phyloP scores from a whole-genome alignment of 371 early-diverging fungal species.

The Dentiscutata heterogama region DNA sequence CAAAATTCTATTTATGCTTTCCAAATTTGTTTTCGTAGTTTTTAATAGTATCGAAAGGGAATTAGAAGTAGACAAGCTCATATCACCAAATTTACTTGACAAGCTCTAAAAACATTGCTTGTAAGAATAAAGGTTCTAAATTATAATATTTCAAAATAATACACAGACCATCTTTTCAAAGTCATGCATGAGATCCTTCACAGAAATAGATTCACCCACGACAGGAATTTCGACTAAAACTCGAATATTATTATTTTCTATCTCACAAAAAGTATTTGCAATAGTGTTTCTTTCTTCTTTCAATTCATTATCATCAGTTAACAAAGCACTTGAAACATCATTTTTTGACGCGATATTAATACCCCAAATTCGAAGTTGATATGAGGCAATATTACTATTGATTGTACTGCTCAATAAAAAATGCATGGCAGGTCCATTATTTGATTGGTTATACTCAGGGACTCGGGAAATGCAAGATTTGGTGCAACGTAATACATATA shows the following conservation, averaged over 20 bases:
- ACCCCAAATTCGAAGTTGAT: constrained; percentile 14
- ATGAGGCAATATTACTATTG: no score
- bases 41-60: no score
- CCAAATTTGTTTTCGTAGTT: no score
- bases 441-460: no score
- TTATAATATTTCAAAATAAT: constrained; percentile 19
- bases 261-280: not conserved
- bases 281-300: not conserved
- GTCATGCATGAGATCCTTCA: not conserved
- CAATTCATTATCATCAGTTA: not conserved
- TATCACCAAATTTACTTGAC: no score
- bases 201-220: not conserved
- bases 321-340: not conserved
- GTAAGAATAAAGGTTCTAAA: not conserved
- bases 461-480: no score
- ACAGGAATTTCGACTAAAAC: not conserved
- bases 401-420: no score
- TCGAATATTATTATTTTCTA: not conserved
- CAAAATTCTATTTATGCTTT: no score
- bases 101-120: not conserved
- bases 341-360: not conserved
- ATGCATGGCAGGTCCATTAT: no score
- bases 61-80: no score
- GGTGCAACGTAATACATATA: no score
- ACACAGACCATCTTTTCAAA: constrained; percentile 16